A percentile compares a stretch with the other conserved stretches of the same genome.
Evolutionary conservation across 1,139 yeast genomes (phyloP).

Genomic region (Yamadazyma taylorii): DNA sequence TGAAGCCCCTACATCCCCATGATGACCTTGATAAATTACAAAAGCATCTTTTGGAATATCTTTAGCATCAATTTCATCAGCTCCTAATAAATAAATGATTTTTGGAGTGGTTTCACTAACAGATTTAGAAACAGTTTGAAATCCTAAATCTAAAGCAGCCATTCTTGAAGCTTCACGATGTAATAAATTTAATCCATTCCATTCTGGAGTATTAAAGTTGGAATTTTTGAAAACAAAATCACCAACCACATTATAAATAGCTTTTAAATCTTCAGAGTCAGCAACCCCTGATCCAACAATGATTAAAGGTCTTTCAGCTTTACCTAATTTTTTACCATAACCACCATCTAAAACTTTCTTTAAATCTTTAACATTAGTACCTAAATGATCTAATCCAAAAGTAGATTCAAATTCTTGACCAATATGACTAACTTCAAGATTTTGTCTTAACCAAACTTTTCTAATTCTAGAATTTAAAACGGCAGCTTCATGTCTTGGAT

Average conservation of each 20-base stretch:
- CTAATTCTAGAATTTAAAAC: constrained; percentile 84
- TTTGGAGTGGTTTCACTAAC: constrained; percentile 59
- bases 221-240: constrained; percentile 58
- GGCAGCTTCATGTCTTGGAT: constrained; percentile 91
- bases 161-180: constrained; percentile 87
- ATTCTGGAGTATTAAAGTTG: constrained; percentile 67
- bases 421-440: constrained; percentile 65
- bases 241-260: constrained; percentile 62
- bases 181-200: constrained; percentile 82
- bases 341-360: constrained; percentile 63
- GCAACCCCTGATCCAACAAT: constrained; percentile 82
- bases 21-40: constrained; percentile 90
- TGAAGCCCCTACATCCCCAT: constrained; percentile 88
- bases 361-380: constrained; percentile 60
- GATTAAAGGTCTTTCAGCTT: constrained; percentile 75
- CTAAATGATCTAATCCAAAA: constrained; percentile 64
- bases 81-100: constrained; percentile 78
- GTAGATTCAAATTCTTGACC: constrained; percentile 82
- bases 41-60: constrained; percentile 84
- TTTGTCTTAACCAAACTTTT: constrained; percentile 74
- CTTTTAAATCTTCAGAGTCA: constrained; percentile 64
- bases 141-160: constrained; percentile 86
- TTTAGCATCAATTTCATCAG: constrained; percentile 71
- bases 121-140: constrained; percentile 55
- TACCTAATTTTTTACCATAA: constrained; percentile 65